Base-by-base conservation (phyloP, 1,284 basidiomycete species). In the Boletus albobrunnescens region DNA sequence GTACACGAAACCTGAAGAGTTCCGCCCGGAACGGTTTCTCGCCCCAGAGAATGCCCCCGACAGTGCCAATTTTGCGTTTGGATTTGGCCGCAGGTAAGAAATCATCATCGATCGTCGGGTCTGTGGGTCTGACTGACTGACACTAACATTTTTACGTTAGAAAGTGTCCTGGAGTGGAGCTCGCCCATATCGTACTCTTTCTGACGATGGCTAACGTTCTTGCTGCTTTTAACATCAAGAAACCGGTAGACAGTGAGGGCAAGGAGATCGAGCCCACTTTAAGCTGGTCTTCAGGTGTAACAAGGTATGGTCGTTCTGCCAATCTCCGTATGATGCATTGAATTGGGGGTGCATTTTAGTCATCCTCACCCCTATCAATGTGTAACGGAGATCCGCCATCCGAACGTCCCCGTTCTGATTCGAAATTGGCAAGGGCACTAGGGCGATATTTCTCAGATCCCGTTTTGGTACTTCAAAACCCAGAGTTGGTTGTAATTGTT, bases 1-100 rank as follows among this genome's bases (percentile, higher is more conserved):
- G 4, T 42, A 42, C 17, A 9, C 31, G 16, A 42, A 33, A 26
- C 41, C 41, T 13, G 22, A 32, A 14, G 30, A 41, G 22, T 41
- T 41, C 16, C 40, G 40, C 12, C 40, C 40, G 7, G 40, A 41
- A 32, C 31, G 40, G 7, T 41, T 41, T 8, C 40, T 41, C 20
- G n/a, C 40, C 24, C 40, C 40, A 11, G 40, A 41, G 22, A 41
- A 32, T 32, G 40, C 40, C 6, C 40, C 40, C 6, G 40, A 41
- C 17, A 41, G 40, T 32, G 40, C 40, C 28, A 41, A 32, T n/a
- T 41, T 41, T 24, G 40, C 40, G 11, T 41, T 41, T 10, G 40
- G 40, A 32, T 41, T 41, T n/a, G 40, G 40, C 17, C 40, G 40
- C 30, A 33, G 41, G 41, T 42, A 24, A 42, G 16, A 26, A n/a